A percentile compares a stretch with the other conserved stretches of the same genome.
These are phyloP conservation scores for Aschersonia sp. DNA, from an alignment of 2,329 filamentous ascomycete genomes.

Conservation along the genomic window DNA sequence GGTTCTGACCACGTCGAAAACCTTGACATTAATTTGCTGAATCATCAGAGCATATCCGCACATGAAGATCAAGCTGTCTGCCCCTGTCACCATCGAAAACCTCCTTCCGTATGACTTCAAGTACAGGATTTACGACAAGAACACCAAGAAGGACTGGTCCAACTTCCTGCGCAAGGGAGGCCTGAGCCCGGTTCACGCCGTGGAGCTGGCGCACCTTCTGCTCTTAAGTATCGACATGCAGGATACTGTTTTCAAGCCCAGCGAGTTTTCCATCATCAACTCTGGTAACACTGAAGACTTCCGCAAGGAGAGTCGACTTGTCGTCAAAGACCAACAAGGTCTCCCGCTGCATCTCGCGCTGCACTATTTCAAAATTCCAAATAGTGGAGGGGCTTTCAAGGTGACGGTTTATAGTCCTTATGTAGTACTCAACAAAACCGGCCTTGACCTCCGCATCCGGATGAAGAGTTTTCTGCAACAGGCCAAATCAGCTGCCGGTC, in stretches of 20 bases:
- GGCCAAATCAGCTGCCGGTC: conserved; percentile 69
- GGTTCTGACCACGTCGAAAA: neutral
- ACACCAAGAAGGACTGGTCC: conserved; percentile 96
- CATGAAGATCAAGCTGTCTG: conserved; percentile 84
- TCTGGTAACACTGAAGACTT: conserved; percentile 79
- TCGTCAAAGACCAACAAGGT: conserved; percentile 74
- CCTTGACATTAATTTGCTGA: neutral
- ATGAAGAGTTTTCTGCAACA: conserved; percentile 81
- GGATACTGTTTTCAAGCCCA: conserved; percentile 85
- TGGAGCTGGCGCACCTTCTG: conserved; percentile 85
- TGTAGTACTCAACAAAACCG: conserved; percentile 88
- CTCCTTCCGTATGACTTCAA: conserved; percentile 96
- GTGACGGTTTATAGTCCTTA: conserved; percentile 93
- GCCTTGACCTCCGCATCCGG: conserved; percentile 72
- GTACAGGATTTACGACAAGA: conserved; percentile 97
- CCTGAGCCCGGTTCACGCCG: conserved; percentile 91
- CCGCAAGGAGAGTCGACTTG: conserved; percentile 61
- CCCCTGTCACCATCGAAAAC: conserved; percentile 88
- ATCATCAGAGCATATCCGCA: conserved; percentile 63
- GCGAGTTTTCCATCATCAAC: conserved; percentile 96
- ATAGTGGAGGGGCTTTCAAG: conserved; percentile 91
- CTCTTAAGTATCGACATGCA: conserved; percentile 93
- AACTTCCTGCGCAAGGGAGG: conserved; percentile 96
- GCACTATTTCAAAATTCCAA: conserved; percentile 80
- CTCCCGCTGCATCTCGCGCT: conserved; percentile 68